Conservation (phyloP, 164 flowering plant genomes). For the grape (Vitis vinifera) region DNA sequence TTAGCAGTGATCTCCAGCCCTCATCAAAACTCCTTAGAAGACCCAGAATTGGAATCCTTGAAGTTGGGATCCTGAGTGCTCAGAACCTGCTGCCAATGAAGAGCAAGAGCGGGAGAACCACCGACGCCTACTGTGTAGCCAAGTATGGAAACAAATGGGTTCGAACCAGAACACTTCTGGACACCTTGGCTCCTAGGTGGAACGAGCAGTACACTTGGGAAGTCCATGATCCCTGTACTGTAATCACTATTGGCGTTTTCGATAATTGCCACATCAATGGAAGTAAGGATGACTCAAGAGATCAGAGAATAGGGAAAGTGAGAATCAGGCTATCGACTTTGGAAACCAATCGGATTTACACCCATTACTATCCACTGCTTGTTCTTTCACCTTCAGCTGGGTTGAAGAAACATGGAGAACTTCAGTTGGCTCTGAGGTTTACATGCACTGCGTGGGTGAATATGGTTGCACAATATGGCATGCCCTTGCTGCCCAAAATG, state of each 20-base stretch:
- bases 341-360: slow-evolving; percentile 63
- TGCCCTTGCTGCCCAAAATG: slow-evolving; percentile 85
- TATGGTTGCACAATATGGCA: slow-evolving; percentile 68
- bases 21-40: slow-evolving; percentile 57
- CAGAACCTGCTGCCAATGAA: slow-evolving; percentile 63
- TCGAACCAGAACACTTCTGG: slow-evolving; percentile 72
- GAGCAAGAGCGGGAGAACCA: slow-evolving; percentile 40
- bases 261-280: slow-evolving; percentile 64
- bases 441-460: slow-evolving; percentile 77
- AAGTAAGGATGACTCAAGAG: slow-evolving; percentile 41
- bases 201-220: slow-evolving; percentile 95
- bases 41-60: slow-evolving; percentile 63
- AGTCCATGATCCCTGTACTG: slow-evolving; percentile 83
- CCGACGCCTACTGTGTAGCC: slow-evolving; percentile 85
- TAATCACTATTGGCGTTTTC: slow-evolving; percentile 78
- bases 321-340: slow-evolving; percentile 76
- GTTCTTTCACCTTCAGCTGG: slow-evolving; percentile 50
- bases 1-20: slow-evolving; percentile 85
- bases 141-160: slow-evolving; percentile 92
- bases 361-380: slow-evolving; percentile 65
- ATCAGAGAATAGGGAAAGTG: slow-evolving; percentile 77
- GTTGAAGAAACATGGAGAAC: slow-evolving; percentile 70
- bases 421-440: slow-evolving; percentile 72
- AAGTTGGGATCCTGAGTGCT: slow-evolving; percentile 76
- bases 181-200: slow-evolving; percentile 68